phyloP scores from a whole-genome alignment of 2,329 filamentous ascomycete genomes.

The Verticillium longisporum region DNA sequence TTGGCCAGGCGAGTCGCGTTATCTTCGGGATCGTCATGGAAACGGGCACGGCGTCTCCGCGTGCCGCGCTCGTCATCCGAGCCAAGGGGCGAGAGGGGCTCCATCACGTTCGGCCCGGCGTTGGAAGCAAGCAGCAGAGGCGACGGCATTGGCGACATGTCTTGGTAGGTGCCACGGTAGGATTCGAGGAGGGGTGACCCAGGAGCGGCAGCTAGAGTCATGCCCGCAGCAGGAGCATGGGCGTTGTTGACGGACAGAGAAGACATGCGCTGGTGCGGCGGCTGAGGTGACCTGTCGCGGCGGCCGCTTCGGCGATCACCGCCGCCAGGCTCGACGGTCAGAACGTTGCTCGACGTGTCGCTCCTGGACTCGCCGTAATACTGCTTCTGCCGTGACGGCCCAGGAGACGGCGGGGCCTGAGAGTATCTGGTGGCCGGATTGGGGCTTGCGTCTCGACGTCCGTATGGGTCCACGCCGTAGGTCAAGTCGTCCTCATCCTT shows the following conservation, averaged over 20 bases:
- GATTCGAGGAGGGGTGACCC: slow-evolving; percentile 83
- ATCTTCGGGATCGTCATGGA: slow-evolving; percentile 69
- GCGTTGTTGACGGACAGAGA: slow-evolving; percentile 43
- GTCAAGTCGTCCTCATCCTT: slow-evolving; percentile 38
- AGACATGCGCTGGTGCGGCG: slow-evolving; percentile 43
- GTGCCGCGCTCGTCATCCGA: slow-evolving; percentile 42
- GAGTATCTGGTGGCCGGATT: slow-evolving; percentile 9
- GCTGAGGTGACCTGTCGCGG: slow-evolving; percentile 39
- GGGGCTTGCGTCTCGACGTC: slow-evolving; percentile 1
- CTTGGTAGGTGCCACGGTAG: slow-evolving; percentile 90
- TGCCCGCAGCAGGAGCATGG: slow-evolving; percentile 23
- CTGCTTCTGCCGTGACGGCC: slow-evolving; percentile 12
- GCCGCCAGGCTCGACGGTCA: slow-evolving; percentile 33
- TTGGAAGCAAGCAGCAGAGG: slow-evolving; percentile 52
- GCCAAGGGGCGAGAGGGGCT: slow-evolving; percentile 44
- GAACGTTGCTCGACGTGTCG: slow-evolving; percentile 27
- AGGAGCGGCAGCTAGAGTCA: slow-evolving; percentile 53
- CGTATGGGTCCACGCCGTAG: slow-evolving; percentile 31
- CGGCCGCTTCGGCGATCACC: slow-evolving; percentile 26
- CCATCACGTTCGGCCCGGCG: slow-evolving; percentile 19
- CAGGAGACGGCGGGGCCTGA: neutral
- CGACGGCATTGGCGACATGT: slow-evolving; percentile 89
- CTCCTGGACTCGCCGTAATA: slow-evolving; percentile 29
- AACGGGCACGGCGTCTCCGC: slow-evolving; percentile 57
- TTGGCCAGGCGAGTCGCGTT: slow-evolving; percentile 72